Conservation (phyloP, 176 grass and related monocot species). For the Raddia distichophylla region DNA sequence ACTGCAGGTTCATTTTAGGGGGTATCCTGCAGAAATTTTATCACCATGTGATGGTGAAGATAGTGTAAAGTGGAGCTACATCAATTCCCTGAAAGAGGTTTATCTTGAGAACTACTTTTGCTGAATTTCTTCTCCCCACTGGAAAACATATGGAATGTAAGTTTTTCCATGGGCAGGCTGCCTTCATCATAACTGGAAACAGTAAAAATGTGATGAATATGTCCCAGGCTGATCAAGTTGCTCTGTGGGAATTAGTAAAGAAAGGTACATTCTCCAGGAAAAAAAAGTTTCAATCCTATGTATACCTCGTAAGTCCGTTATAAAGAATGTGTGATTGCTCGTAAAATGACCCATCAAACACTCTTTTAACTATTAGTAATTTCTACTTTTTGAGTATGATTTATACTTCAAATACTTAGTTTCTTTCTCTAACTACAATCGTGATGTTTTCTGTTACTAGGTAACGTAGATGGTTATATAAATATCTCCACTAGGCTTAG, state of each 20-base stretch:
- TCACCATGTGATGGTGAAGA: slow-evolving; percentile 92
- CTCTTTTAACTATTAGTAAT: not conserved
- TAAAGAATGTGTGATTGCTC: not conserved
- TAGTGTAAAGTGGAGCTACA: slow-evolving; percentile 94
- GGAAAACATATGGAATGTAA: slow-evolving; percentile 1
- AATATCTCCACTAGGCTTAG: slow-evolving; percentile 84
- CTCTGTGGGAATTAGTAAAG: slow-evolving; percentile 85
- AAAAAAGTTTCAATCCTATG: not conserved
- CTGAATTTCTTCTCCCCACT: not conserved
- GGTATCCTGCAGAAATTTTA: slow-evolving; percentile 77
- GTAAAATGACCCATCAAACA: not conserved
- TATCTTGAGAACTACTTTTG: slow-evolving; percentile 21
- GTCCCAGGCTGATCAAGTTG: slow-evolving; percentile 91
- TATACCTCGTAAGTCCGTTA: not conserved
- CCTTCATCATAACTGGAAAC: slow-evolving; percentile 96
- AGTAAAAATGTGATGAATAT: slow-evolving; percentile 98
- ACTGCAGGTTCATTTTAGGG: slow-evolving; percentile 94
- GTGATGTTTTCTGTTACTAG: slow-evolving; percentile 45
- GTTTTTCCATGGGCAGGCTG: slow-evolving; percentile 54
- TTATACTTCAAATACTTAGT: not conserved
- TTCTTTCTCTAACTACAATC: slow-evolving; percentile 9
- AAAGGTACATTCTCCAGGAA: slow-evolving; percentile 62
- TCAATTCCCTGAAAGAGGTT: slow-evolving; percentile 98
- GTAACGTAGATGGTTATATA: slow-evolving; percentile 69
- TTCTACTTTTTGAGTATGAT: not conserved